Base-by-base conservation (phyloP, 2,329 filamentous ascomycete species). In the Stagonosporopsis tanaceti region DNA sequence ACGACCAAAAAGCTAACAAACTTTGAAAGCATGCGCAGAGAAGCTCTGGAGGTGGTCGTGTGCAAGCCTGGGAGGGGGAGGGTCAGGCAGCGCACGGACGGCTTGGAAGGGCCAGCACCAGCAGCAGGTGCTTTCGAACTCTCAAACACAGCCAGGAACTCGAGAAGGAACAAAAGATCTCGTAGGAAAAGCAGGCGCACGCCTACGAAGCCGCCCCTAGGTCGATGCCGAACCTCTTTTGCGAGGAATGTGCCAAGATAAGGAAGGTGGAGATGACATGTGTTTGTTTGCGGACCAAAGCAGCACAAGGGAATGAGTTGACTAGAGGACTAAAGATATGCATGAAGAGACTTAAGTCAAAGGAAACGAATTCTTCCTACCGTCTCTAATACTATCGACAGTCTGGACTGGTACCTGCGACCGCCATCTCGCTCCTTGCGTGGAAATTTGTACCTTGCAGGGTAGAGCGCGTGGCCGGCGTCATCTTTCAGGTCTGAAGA, bases 1-100 rank as follows among this genome's bases (percentile, higher is more conserved):
- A 62, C 52, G 62, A 61, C 68, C 68, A 72, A 72, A 73, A 72
- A 65, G 62, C 66, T 70, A 73, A 70, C 68, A 71, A 68, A 65
- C 65, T 67, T 67, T 66, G 68, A 68, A 67, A 64, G 66, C 59
- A 59, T 59, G 47, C 44, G 38, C 61, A 61, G 55, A 60, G 60
- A 57, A 50, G 59, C 48, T 48, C 48, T 42, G 48, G 45, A 45
- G 50, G 61, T 38, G 50, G 60, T 58, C 15, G 50, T 53, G 35
- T 42, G 50, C 50, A 41, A 47, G 50, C 46, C 35, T 44, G 56
- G 46, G 45, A 50, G 40, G 56, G 50, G 44, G 41, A 59, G 57
- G 48, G 59, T 44, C 41, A 53, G 6, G 37, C 50, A 53, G 61
- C 44, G 68, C 68, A 70, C 65, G 67, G 64, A 60, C 65, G 52